Evolutionary conservation across 2,329 filamentous ascomycete species (phyloP), one percentile per base, ranked within the genome.

Genomic region (Neopestalotiopsis sp.): DNA sequence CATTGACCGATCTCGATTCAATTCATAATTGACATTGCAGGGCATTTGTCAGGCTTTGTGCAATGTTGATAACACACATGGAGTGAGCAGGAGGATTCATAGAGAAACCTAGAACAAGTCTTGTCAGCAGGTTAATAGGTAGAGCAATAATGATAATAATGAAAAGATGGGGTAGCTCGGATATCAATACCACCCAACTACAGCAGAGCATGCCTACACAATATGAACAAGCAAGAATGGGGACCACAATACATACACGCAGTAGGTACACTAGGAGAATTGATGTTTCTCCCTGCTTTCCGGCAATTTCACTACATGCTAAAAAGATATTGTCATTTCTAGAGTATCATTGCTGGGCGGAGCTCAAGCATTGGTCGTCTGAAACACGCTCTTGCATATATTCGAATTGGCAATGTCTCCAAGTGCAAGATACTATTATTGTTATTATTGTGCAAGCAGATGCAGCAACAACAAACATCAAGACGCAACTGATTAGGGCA

Each of bases 321-420:
- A 4, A 20, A 13, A 34, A 20, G 59, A 13, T 14, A 34, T 13
- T n/a, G 17, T 59, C 57, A 28, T 30, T 45, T 61, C n/a, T 53
- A 61, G 65, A 38, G 20, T 67, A 9, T 59, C 30, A 49, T 34
- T 38, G 30, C 32, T 61, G 58, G 53, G 53, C 30, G 65, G 57
- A 62, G 66, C 20, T 67, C 66, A 67, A 67, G 63, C 66, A 53
- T 42, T 67, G 38, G 28, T 49, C 66, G 58, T 67, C 66, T 67
- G 58, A 56, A 62, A 61, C 58, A 63, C 10, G 56, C 13, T 34
- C 30, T 59, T 67, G 40, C 28, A 56, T n/a, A 7, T 49, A 34
- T 34, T 45, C 38, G 3, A 24, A 24, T 24, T 38, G 7, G 38
- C 61, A 38, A 42, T 40, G 38, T 17, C 24, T 32, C 28, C 28